Evolutionary conservation across 805 yeast genomes (phyloP).

Genomic region (Clavispora phyllophila): DNA sequence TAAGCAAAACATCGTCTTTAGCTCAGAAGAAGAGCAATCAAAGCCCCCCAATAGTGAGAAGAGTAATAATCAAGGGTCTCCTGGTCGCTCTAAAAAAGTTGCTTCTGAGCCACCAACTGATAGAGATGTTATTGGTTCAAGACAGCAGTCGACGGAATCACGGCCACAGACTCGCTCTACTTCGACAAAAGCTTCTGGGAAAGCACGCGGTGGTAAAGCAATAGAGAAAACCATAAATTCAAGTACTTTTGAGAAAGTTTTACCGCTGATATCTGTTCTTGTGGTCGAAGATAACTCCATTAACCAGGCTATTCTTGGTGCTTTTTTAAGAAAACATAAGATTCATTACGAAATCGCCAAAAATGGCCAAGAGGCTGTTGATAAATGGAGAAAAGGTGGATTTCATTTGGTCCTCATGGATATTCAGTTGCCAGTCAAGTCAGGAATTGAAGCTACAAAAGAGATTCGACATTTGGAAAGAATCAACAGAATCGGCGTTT

Average conservation of each 20-base stretch:
- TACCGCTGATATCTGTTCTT: constrained; percentile 84
- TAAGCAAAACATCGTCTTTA: neutral
- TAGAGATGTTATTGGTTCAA: neutral
- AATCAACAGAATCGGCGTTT: constrained; percentile 72
- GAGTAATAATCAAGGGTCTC: neutral
- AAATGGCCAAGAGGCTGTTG: constrained; percentile 92
- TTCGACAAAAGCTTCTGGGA: neutral
- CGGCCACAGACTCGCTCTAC: neutral
- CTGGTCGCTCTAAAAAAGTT: neutral
- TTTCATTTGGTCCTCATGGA: constrained; percentile 95
- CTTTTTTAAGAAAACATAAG: constrained; percentile 78
- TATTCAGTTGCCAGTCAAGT: constrained; percentile 91
- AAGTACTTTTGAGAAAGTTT: constrained; percentile 52
- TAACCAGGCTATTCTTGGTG: constrained; percentile 86
- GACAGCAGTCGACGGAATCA: neutral
- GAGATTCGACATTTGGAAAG: constrained; percentile 84
- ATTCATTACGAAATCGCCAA: constrained; percentile 83
- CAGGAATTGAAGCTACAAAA: constrained; percentile 92
- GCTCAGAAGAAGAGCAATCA: neutral
- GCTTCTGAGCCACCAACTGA: neutral
- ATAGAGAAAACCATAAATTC: constrained; percentile 18
- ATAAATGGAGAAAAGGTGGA: constrained; percentile 92
- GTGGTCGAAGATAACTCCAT: constrained; percentile 96
- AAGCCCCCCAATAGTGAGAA: neutral
- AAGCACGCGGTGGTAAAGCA: neutral